A percentile compares a stretch with the other conserved stretches of the same genome.
phyloP scores from a whole-genome alignment of 805 yeast genomes.

The Pichia cabralensis region DNA sequence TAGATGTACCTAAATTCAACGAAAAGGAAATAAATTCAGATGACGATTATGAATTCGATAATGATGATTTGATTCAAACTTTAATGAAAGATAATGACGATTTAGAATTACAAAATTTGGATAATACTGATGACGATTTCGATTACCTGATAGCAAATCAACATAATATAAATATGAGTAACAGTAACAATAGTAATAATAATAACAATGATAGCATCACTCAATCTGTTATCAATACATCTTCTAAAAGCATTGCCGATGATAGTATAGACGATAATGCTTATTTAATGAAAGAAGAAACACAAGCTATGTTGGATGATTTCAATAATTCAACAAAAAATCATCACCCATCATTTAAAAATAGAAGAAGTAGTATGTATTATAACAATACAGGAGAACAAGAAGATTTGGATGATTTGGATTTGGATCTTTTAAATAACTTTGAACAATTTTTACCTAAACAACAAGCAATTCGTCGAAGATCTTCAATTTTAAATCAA shows the following conservation, averaged over 20 bases:
- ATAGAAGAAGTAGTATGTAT: constrained; percentile 12
- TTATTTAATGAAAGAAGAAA: constrained; percentile 30
- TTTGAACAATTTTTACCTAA: constrained; percentile 14
- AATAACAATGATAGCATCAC: too few species aligned
- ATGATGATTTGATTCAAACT: constrained; percentile 34
- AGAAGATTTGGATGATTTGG: constrained; percentile 25
- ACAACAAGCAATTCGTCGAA: constrained; percentile 11
- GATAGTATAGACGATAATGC: constrained; percentile 20
- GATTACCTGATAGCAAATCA: constrained; percentile 12
- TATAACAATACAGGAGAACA: constrained; percentile 26
- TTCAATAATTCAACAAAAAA: constrained; percentile 17
- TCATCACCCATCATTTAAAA: constrained; percentile 1
- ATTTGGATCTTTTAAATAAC: constrained; percentile 14
- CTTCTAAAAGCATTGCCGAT: constrained; percentile 7
- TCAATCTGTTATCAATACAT: too few species aligned
- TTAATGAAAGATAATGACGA: constrained; percentile 30
- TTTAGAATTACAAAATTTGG: constrained; percentile 25
- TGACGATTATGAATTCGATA: constrained; percentile 54
- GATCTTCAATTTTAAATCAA: constrained; percentile 43
- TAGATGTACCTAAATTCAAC: constrained; percentile 43
- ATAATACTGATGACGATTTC: constrained; percentile 31
- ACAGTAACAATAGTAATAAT: constrained; percentile 3
- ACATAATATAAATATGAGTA: constrained; percentile 6
- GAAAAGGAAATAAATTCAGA: constrained; percentile 40
- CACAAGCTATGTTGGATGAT: constrained; percentile 33